Evolutionary conservation across 352 stramenopile genomes (phyloP), one percentile per base, ranked within the genome.

Genomic region (Elongisporangium prolatum): DNA sequence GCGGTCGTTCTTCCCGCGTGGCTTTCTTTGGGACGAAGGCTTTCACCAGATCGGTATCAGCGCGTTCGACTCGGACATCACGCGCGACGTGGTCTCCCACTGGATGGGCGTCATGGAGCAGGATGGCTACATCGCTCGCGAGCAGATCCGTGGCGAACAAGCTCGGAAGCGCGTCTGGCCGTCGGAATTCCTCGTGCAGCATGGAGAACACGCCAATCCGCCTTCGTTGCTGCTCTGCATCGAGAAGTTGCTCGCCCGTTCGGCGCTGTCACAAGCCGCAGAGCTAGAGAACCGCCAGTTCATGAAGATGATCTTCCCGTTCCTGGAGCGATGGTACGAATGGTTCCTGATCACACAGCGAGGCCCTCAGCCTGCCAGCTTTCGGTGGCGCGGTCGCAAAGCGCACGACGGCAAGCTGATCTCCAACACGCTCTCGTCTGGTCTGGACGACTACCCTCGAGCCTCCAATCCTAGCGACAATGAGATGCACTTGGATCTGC

Each of bases 11-110:
- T 98, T 98, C 63, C 93, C 93, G 11, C 76, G 93, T 20, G 93
- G 93, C 0, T 98, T 98, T 51, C 52, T 97, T 1, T 98, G 93
- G 93, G 93, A 98, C 59, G 93, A 98, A 86, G 92, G 93, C 14
- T 98, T 98, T 65, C 93, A 98, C 61, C 86, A 97, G 69, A 69
- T 98, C 16, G 72, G 95, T 3, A 75, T 98, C 44, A 68, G 61
- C 3, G 57, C 73, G 2, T 98, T 94, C 62, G 86, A 98, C 61
- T 54, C 67, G 6, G 59, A 56, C 11, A 79, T 97, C 47, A 81
- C 81, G 8, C 70, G 72, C 16, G 83, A 97, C 56, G 75, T 97
- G 20, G 68, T 98, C 17, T 70, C 72, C 0, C 86, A 97, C 61
- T 98, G 93, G 93, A 60, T 98, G 38, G 67, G 65, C 2, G 52